phyloP scores from a whole-genome alignment of 176 grass and related monocot genomes.

The Rhynchospora breviuscula region DNA sequence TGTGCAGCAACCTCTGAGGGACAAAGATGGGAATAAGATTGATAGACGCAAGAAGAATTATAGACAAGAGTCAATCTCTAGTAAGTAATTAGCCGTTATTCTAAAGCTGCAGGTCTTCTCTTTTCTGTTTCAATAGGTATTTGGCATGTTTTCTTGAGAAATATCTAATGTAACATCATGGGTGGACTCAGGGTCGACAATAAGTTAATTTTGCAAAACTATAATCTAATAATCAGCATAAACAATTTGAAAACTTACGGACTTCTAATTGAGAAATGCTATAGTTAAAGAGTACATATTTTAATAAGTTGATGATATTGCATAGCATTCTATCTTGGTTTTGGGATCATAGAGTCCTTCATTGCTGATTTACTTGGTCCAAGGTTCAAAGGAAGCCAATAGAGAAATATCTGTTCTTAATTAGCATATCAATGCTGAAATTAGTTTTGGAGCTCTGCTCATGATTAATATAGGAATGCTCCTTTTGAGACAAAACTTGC shows the following conservation, averaged over 20 bases:
- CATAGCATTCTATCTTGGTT: not conserved
- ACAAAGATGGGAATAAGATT: constrained; percentile 47
- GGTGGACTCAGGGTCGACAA: not conserved
- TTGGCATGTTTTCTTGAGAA: not conserved
- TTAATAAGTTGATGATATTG: not conserved
- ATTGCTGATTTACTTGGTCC: not conserved
- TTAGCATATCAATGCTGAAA: not conserved
- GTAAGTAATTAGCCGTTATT: constrained; percentile 36
- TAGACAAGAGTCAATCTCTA: constrained; percentile 45
- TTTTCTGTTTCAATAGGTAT: not conserved
- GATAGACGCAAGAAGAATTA: constrained; percentile 54
- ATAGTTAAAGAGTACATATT: not conserved
- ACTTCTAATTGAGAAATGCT: not conserved
- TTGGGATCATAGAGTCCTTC: not conserved
- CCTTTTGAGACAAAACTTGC: not conserved
- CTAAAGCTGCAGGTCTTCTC: not conserved
- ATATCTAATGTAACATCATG: not conserved
- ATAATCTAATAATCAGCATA: not conserved
- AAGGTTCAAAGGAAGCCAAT: not conserved
- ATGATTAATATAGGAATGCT: not conserved
- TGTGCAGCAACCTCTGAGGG: constrained; percentile 41
- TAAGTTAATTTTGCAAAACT: not conserved
- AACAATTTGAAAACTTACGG: not conserved
- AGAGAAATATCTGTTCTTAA: not conserved
- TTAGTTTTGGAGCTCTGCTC: not conserved